These are phyloP conservation scores for Cynanchum wilfordii DNA, from an alignment of 257 asterid genomes.

Conservation along the genomic window DNA sequence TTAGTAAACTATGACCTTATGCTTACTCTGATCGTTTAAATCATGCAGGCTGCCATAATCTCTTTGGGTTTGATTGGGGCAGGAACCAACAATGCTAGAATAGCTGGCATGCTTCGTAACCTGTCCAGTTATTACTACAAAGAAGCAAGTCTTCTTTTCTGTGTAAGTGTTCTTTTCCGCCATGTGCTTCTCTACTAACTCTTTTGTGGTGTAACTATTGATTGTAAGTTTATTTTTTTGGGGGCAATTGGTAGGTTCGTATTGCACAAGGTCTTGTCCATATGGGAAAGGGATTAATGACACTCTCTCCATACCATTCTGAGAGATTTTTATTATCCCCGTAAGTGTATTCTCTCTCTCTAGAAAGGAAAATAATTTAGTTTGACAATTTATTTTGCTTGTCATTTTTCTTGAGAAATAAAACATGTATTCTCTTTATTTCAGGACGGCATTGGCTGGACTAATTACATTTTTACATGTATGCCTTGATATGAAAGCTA, in stretches of 20 bases:
- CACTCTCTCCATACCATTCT: conserved; percentile 87
- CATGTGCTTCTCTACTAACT: neutral
- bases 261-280: conserved; percentile 96
- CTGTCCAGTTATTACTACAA: conserved; percentile 94
- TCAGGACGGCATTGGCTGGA: conserved; percentile 86
- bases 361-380: neutral
- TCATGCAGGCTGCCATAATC: conserved; percentile 70
- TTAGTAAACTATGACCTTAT: neutral
- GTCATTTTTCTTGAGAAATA: neutral
- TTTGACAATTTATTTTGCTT: neutral
- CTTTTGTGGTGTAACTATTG: neutral
- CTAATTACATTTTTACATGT: conserved; percentile 62
- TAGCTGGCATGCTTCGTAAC: conserved; percentile 97
- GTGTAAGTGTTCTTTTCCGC: conserved; percentile 42
- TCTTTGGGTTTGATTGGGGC: conserved; percentile 96
- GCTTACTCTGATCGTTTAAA: neutral
- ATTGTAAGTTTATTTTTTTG: neutral
- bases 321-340: conserved; percentile 77
- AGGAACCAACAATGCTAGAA: conserved; percentile 98
- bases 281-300: conserved; percentile 82
- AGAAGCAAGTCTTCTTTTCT: conserved; percentile 91
- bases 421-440: conserved; percentile 5
- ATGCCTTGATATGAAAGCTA: conserved; percentile 83
- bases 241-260: conserved; percentile 62
- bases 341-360: conserved; percentile 34